These are phyloP conservation scores for Agastache rugosa DNA, from an alignment of 257 asterid genomes.

Conservation along the genomic window DNA sequence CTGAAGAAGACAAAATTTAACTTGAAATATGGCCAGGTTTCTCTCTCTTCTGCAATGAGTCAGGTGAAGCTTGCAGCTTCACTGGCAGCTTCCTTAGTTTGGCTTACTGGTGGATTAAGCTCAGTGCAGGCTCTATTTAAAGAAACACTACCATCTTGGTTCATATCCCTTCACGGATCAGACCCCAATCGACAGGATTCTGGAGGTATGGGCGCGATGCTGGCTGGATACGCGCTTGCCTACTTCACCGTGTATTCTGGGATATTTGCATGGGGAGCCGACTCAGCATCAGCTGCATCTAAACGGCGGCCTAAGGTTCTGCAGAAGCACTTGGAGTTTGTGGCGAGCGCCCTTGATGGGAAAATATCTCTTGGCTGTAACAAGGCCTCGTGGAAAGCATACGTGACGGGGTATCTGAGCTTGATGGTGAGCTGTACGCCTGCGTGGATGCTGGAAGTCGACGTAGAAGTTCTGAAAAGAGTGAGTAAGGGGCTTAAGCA, in stretches of 20 bases:
- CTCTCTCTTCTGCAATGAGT: slow-evolving; percentile 74
- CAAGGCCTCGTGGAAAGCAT: slow-evolving; percentile 79
- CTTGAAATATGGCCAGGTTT: slow-evolving; percentile 76
- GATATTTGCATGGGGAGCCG: slow-evolving; percentile 86
- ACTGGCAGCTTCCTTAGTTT: slow-evolving; percentile 82
- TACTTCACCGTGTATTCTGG: slow-evolving; percentile 68
- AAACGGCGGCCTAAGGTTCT: slow-evolving; percentile 60
- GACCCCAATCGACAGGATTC: slow-evolving; percentile 48
- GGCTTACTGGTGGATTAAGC: slow-evolving; percentile 79
- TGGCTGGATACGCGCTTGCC: slow-evolving; percentile 87
- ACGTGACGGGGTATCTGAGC: slow-evolving; percentile 72
- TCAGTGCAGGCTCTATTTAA: slow-evolving; percentile 69
- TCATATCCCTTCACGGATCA: slow-evolving; percentile 65
- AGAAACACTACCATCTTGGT: slow-evolving; percentile 91
- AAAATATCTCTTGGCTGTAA: slow-evolving; percentile 86
- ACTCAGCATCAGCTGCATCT: slow-evolving; percentile 58
- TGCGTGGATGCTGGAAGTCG: slow-evolving; percentile 83
- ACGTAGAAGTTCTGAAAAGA: slow-evolving; percentile 71
- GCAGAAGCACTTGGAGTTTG: slow-evolving; percentile 67
- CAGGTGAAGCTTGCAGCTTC: slow-evolving; percentile 87
- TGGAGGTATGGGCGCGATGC: slow-evolving; percentile 74
- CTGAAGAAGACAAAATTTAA: slow-evolving; percentile 62
- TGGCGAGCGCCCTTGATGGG: slow-evolving; percentile 79
- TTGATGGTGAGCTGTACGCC: slow-evolving; percentile 90
- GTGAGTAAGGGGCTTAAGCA: slow-evolving; percentile 76